phyloP scores from a whole-genome alignment of 495 filamentous ascomycete species.

The Podospora australis region DNA sequence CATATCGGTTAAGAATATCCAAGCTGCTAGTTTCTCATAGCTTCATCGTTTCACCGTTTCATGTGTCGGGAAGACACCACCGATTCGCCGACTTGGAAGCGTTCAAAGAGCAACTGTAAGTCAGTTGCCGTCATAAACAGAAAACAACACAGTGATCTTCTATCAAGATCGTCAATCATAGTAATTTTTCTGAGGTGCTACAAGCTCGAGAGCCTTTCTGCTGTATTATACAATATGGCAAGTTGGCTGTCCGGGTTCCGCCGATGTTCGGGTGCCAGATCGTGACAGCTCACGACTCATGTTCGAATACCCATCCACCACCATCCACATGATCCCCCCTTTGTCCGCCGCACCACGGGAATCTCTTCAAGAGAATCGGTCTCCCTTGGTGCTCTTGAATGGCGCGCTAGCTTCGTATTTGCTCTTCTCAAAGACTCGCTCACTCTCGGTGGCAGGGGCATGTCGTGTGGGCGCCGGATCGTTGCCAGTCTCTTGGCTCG shows the following conservation, averaged over 20 bases:
- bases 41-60: no score
- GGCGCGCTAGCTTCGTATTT: slow-evolving; percentile 76
- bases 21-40: no score
- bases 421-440: slow-evolving; percentile 69
- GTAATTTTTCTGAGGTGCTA: no score
- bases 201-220: no score
- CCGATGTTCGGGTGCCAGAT: neutral
- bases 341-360: neutral
- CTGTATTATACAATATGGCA: neutral
- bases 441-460: slow-evolving; percentile 63
- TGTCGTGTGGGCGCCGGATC: slow-evolving; percentile 88
- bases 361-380: slow-evolving; percentile 61
- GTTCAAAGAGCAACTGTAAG: no score
- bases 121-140: no score
- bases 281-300: neutral
- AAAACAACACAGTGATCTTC: no score
- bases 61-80: no score
- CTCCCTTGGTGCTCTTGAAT: slow-evolving; percentile 69
- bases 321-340: neutral
- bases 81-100: no score
- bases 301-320: neutral
- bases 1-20: no score
- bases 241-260: neutral
- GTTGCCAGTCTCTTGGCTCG: slow-evolving; percentile 67
- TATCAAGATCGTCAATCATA: neutral